phyloP scores from a whole-genome alignment of 163 green algal species.

The Scenedesmus sp. region DNA sequence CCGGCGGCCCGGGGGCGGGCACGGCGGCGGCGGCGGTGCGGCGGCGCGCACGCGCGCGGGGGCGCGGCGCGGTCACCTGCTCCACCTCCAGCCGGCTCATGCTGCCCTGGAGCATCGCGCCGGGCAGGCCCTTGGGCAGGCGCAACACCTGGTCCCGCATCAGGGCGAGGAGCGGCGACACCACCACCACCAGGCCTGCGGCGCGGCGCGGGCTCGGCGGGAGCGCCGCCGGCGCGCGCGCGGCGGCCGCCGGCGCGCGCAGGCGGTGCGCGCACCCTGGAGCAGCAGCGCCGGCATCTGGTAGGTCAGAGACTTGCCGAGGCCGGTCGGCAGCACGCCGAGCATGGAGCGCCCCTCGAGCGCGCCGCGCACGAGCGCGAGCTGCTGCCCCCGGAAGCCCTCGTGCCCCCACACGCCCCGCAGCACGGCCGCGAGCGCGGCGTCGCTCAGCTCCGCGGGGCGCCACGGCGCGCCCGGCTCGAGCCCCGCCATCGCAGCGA shows the following conservation, averaged over 20 bases:
- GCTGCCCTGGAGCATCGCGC: slow-evolving; percentile 68
- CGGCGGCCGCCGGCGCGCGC: no score
- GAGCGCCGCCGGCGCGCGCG: not conserved
- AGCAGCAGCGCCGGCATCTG: slow-evolving; percentile 82
- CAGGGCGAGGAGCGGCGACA: slow-evolving; percentile 94
- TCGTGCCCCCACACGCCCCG: slow-evolving; percentile 69
- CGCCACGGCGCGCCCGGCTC: slow-evolving; percentile 2
- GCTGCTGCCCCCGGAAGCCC: slow-evolving; percentile 78
- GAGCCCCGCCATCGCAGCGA: slow-evolving; percentile 12
- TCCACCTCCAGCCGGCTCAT: slow-evolving; percentile 51
- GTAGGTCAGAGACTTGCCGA: slow-evolving; percentile 91
- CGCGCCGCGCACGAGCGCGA: slow-evolving; percentile 67
- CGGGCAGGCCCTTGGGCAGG: slow-evolving; percentile 62
- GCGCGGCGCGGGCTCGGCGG: no score
- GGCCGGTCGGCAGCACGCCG: slow-evolving; percentile 85
- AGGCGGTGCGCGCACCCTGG: slow-evolving; percentile 53
- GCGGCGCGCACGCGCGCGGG: no score
- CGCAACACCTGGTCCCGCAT: slow-evolving; percentile 94
- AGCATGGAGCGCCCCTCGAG: slow-evolving; percentile 68
- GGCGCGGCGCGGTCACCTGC: no score
- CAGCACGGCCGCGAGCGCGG: slow-evolving; percentile 51
- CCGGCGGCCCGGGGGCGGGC: no score
- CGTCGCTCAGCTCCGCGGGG: slow-evolving; percentile 47
- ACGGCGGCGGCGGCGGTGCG: no score
- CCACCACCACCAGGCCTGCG: slow-evolving; percentile 82